phyloP scores from a whole-genome alignment of 2,329 filamentous ascomycete genomes.

The Nemania sp. region DNA sequence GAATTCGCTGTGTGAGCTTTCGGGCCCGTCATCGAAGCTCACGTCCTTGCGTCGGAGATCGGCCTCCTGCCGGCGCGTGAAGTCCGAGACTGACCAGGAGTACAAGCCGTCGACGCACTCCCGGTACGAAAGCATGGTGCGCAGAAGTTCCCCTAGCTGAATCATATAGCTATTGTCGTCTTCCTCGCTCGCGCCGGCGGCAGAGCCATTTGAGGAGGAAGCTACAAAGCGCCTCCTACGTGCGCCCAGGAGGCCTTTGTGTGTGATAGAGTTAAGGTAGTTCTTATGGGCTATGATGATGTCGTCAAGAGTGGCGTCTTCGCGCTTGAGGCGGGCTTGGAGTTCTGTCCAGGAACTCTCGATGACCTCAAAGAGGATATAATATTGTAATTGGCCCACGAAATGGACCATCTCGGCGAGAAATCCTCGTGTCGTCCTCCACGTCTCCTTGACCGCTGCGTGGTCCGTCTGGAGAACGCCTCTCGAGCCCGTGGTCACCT shows the following conservation, averaged over 20 bases:
- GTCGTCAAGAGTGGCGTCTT: constrained; percentile 91
- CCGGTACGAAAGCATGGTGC: constrained; percentile 91
- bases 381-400: constrained; percentile 95
- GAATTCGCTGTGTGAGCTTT: constrained; percentile 68
- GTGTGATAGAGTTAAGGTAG: constrained; percentile 92
- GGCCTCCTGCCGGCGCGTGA: constrained; percentile 85
- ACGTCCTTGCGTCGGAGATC: constrained; percentile 54
- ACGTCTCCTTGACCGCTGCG: constrained; percentile 71
- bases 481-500: constrained; percentile 91
- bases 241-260: constrained; percentile 90
- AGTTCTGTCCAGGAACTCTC: constrained; percentile 94
- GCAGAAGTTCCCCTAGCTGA: constrained; percentile 89
- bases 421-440: constrained; percentile 86
- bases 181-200: constrained; percentile 56
- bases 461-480: constrained; percentile 84
- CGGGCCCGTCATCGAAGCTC: constrained; percentile 47
- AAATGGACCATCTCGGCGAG: constrained; percentile 99
- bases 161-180: constrained; percentile 79
- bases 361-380: constrained; percentile 98
- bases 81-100: constrained; percentile 92
- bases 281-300: constrained; percentile 88
- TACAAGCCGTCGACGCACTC: constrained; percentile 94
- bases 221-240: constrained; percentile 53
- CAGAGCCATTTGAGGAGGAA: constrained; percentile 45
- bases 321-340: constrained; percentile 78